Evolutionary conservation across 306 rosid species (phyloP), one percentile per base, ranked within the genome.

Genomic region (Mimosa bimucronata): DNA sequence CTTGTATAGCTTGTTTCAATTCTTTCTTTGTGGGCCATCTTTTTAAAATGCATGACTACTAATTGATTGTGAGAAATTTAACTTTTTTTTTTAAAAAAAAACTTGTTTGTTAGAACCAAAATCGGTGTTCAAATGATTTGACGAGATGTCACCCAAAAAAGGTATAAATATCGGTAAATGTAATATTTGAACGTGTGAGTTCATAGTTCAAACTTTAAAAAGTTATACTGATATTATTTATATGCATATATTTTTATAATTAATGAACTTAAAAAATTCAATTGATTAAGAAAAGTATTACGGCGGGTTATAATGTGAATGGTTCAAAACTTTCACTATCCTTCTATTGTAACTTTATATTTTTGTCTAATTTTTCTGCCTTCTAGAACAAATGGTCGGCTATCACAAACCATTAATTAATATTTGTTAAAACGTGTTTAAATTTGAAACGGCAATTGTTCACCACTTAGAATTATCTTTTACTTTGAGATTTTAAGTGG

Each of bases 351-450:
- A 37, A 42, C 79, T 52, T 81, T 78, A 74, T 15, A 70, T 71
- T n/a, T 85, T 28, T 74, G 38, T 64, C 75, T 31, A 69, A 29
- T 37, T 68, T 85, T 80, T 29, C 76, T 57, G 13, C 19, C 78
- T 80, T 86, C 81, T 80, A 83, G 83, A 83, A 77, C 18, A 29
- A 34, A 2, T 53, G 81, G 85, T 74, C 83, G 89, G 79, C 83
- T 44, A 73, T 9, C 29, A 23, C 69, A 23, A 60, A 26, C 9
- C 58, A 42, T 58, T 73, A 73, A 52, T 62, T 55, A 58, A 23
- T 23, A 44, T 80, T 76, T 65, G 4, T 19, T 52, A 25, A 31
- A 18, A 25, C 40, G 30, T 50, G 81, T 71, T 48, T 1, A 15
- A 15, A 41, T 61, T 75, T 48, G 74, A 66, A 48, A 61, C 18